Evolutionary conservation across 768 basidiomycete genomes (phyloP).

Genomic region (Leccinum variicolor): DNA sequence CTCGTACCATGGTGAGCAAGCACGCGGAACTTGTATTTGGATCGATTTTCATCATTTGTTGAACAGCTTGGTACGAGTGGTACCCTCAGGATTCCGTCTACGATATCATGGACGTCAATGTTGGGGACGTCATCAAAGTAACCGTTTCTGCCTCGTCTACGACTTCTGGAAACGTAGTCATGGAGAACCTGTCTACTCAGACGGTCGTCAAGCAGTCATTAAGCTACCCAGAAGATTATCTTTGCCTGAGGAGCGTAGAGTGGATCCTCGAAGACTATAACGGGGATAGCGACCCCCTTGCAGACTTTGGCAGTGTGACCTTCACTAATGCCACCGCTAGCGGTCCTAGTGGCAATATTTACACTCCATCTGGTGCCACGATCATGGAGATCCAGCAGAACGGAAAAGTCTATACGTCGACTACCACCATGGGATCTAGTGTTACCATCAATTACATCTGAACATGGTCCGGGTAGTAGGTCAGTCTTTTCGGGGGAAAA

Average conservation of each 20-base stretch:
- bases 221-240: constrained; percentile 10
- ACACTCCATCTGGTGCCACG: constrained; percentile 7
- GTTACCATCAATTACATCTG: constrained; percentile 9
- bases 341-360: constrained; percentile 2
- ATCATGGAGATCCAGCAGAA: constrained; percentile 14
- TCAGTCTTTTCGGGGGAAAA: neutral
- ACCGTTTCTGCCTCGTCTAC: constrained; percentile 17
- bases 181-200: constrained; percentile 20
- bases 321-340: constrained; percentile 13
- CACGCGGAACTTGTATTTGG: neutral
- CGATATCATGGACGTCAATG: constrained; percentile 6
- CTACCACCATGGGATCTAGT: neutral
- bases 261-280: constrained; percentile 25
- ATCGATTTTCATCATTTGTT: neutral
- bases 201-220: constrained; percentile 4
- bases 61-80: constrained; percentile 25
- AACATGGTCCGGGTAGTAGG: neutral
- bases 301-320: constrained; percentile 20
- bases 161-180: constrained; percentile 14
- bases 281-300: constrained; percentile 7
- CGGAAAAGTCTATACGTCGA: constrained; percentile 7
- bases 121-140: constrained; percentile 15
- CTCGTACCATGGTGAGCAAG: constrained; percentile 8
- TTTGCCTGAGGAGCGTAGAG: constrained; percentile 18
- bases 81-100: constrained; percentile 16